Evolutionary conservation across 352 stramenopile species (phyloP).

Genomic region (Pythium angustatum): DNA sequence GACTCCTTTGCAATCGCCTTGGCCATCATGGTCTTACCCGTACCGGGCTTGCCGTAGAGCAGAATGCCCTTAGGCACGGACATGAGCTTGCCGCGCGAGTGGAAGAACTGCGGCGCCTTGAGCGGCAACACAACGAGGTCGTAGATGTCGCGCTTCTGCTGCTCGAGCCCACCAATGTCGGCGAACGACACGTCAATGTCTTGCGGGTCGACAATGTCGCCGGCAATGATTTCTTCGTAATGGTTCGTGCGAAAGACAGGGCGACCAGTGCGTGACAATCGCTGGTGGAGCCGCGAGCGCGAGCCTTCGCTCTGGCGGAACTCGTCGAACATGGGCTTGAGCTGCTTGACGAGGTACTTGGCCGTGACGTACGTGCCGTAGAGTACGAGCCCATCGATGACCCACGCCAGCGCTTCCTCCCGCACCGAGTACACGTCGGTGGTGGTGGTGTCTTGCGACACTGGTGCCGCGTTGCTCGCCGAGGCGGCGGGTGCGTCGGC

Average conservation of each 20-base stretch:
- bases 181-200: slow-evolving; percentile 92
- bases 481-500: slow-evolving; percentile 22
- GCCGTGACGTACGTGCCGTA: slow-evolving; percentile 82
- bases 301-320: slow-evolving; percentile 60
- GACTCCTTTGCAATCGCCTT: slow-evolving; percentile 96
- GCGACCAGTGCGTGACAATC: slow-evolving; percentile 61
- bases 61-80: slow-evolving; percentile 86
- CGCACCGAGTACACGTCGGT: slow-evolving; percentile 26
- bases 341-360: slow-evolving; percentile 85
- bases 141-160: slow-evolving; percentile 95
- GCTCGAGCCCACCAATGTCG: slow-evolving; percentile 96
- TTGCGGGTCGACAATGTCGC: slow-evolving; percentile 93
- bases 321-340: slow-evolving; percentile 87
- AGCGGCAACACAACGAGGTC: slow-evolving; percentile 95
- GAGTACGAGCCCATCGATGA: slow-evolving; percentile 79
- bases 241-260: slow-evolving; percentile 78
- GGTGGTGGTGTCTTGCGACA: background rate
- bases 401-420: slow-evolving; percentile 69
- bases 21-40: slow-evolving; percentile 92
- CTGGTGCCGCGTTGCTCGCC: background rate
- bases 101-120: slow-evolving; percentile 91
- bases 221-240: slow-evolving; percentile 91
- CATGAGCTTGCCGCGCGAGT: slow-evolving; percentile 81
- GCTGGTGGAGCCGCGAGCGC: slow-evolving; percentile 73
- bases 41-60: slow-evolving; percentile 80